Evolutionary conservation across 1,139 yeast species (phyloP).

Genomic region (Hyphopichia fennica): DNA sequence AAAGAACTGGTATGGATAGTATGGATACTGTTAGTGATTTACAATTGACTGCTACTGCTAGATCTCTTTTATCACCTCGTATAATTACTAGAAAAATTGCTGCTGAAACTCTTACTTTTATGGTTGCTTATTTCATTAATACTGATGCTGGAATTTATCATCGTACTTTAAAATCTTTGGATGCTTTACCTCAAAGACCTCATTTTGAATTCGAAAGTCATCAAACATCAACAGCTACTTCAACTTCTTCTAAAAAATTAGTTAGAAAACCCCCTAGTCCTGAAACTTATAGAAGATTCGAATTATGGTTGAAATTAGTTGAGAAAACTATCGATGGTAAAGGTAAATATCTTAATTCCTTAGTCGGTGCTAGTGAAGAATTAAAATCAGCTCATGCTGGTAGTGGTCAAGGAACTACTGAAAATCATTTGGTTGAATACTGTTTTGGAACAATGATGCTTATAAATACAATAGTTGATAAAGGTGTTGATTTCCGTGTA

Average conservation of each 20-base stretch:
- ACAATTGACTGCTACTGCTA: conserved; percentile 44
- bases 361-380: conserved; percentile 94
- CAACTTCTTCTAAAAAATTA: conserved; percentile 17
- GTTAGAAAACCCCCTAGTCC: conserved; percentile 43
- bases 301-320: conserved; percentile 80
- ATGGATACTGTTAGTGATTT: conserved; percentile 42
- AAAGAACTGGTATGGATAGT: conserved; percentile 43
- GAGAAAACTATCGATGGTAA: conserved; percentile 80
- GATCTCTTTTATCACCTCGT: conserved; percentile 54
- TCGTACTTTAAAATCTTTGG: conserved; percentile 64
- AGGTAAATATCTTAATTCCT: conserved; percentile 79
- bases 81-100: conserved; percentile 77
- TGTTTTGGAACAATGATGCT: conserved; percentile 76
- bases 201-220: conserved; percentile 48
- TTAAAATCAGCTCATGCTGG: conserved; percentile 58
- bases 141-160: conserved; percentile 51
- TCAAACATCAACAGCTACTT: conserved; percentile 6
- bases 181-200: conserved; percentile 58
- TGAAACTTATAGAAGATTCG: conserved; percentile 58
- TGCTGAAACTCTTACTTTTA: conserved; percentile 66
- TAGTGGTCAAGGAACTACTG: conserved; percentile 38
- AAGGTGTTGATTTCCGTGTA: conserved; percentile 62
- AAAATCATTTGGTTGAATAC: conserved; percentile 76
- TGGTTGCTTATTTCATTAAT: conserved; percentile 43
- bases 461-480: conserved; percentile 68